Base-by-base conservation (phyloP, 805 yeast genomes). In the Torulaspora quercuum region DNA sequence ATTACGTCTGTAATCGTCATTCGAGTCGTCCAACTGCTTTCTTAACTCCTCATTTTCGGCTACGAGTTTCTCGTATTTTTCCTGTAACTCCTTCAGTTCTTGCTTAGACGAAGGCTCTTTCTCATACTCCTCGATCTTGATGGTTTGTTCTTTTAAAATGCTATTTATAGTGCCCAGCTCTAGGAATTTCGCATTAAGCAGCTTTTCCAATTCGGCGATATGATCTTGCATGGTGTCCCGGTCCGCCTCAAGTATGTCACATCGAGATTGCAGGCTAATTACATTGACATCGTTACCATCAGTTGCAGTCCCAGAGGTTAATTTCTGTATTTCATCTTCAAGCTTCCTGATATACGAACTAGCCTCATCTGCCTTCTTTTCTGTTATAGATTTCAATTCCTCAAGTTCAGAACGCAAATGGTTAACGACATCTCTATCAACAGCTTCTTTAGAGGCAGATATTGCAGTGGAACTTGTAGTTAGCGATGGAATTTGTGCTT, bases 321-420 rank as follows among this genome's bases (percentile, higher is more conserved):
- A 39, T 13, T 44, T 36, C 2, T 34, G 25, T 22, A 61, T 58
- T 35, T 65, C 67, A 5, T 33, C 17, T 46, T 79, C 84, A 22
- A 82, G 61, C 13, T 51, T 49, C 14, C 57, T 58, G 14, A 82
- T 77, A 39, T 71, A 72, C 12, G 68, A 68, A 46, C 78, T 73
- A 0, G 88, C 89, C 33, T 67, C 62, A 33, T 64, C 67, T 44
- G 82, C 79, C 45, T 77, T 80, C 4, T 59, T 58, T 39, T 67
- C 69, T 44, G 76, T 71, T 27, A 68, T 68, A 3, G 46, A 13
- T 43, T 67, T 72, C 35, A 75, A 50, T 8, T 56, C 53, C 12
- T 57, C 55, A 25, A 68, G 43, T 35, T 67, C 70, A 13, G 41
- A 36, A 10, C 68, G 63, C 22, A 68, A 29, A 4, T 53, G 46